Conservation (phyloP, 257 asterid genomes). For the Solanum sitiens region DNA sequence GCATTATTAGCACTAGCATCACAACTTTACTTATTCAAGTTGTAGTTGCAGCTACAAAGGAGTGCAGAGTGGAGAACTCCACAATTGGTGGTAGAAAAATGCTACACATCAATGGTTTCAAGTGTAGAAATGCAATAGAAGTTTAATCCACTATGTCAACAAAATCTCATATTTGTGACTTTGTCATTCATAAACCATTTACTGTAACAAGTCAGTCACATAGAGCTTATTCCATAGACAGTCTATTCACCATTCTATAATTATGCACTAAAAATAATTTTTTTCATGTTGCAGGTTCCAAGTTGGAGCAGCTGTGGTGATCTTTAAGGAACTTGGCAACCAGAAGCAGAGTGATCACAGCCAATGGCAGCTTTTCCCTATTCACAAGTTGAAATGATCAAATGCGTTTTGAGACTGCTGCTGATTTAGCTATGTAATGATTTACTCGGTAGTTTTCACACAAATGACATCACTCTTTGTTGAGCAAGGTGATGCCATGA, state of each 20-base stretch:
- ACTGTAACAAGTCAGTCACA: neutral
- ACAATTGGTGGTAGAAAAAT: neutral
- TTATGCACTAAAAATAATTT: neutral
- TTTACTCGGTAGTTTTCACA: conserved; percentile 72
- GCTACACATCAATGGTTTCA: neutral
- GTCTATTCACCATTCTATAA: neutral
- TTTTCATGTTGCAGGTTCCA: conserved; percentile 40
- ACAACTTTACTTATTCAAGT: neutral
- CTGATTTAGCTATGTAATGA: conserved; percentile 64
- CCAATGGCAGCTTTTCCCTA: conserved; percentile 71
- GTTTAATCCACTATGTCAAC: neutral
- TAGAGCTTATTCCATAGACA: neutral
- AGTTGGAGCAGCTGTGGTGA: conserved; percentile 66
- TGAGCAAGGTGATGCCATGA: conserved; percentile 33
- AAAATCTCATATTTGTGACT: neutral
- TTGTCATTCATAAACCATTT: neutral
- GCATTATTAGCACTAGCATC: neutral
- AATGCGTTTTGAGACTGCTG: conserved; percentile 37
- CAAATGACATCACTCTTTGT: conserved; percentile 95
- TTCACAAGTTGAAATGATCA: conserved; percentile 93
- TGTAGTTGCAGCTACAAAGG: neutral
- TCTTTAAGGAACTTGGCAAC: conserved; percentile 37
- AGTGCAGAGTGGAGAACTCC: neutral
- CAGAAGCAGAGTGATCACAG: conserved; percentile 24
- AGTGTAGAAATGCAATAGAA: neutral